These are phyloP conservation scores for Carex littledalei DNA, from an alignment of 176 grass and related monocot genomes.

Conservation along the genomic window DNA sequence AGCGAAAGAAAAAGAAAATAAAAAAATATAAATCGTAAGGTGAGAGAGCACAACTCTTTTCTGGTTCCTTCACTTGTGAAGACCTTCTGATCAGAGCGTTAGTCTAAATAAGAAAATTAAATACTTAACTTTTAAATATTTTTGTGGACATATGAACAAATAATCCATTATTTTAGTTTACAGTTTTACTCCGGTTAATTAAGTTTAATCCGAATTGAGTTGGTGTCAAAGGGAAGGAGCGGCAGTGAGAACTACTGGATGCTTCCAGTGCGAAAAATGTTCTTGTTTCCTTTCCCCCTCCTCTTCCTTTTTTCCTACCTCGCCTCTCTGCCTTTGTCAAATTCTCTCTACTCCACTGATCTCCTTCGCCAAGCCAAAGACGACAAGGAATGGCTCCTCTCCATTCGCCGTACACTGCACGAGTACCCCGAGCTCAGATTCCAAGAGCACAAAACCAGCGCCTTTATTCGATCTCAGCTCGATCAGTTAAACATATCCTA, in stretches of 20 bases:
- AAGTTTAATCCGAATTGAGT: no score
- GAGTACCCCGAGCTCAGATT: constrained; percentile 81
- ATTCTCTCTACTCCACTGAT: constrained; percentile 36
- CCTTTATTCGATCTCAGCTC: constrained; percentile 71
- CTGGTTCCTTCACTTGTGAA: no score
- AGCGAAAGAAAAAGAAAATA: no score
- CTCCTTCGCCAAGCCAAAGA: constrained; percentile 45
- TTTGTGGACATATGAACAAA: no score
- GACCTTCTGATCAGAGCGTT: no score
- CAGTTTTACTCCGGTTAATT: no score
- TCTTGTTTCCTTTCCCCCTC: constrained; percentile 10
- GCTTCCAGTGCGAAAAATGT: neutral
- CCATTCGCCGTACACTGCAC: constrained; percentile 67
- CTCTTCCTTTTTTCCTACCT: constrained; percentile 5
- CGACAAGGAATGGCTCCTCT: constrained; percentile 63
- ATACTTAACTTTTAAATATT: no score
- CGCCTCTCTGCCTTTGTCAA: constrained; percentile 8
- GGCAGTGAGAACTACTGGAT: neutral
- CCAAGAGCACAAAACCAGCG: constrained; percentile 67
- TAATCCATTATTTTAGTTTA: no score
- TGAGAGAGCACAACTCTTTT: no score
- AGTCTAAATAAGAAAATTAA: no score
- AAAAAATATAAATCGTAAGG: no score
- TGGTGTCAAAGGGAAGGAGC: no score
- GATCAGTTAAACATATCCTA: constrained; percentile 43